phyloP scores from a whole-genome alignment of 176 grass and related monocot genomes.

The Avena insularis region DNA sequence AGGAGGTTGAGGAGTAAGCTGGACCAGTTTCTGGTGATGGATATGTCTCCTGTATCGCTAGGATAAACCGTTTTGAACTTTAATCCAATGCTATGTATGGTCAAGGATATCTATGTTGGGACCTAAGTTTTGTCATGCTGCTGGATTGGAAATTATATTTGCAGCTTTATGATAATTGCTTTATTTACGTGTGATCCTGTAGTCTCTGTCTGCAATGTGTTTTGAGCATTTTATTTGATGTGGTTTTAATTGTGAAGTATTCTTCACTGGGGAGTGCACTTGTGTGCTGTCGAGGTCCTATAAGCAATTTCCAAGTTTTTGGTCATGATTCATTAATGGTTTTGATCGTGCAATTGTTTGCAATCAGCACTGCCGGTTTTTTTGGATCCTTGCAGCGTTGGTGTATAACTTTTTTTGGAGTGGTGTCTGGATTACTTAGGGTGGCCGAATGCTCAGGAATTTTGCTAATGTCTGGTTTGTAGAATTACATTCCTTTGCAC shows the following conservation, averaged over 20 bases:
- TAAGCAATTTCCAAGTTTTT: too few species aligned
- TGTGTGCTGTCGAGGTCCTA: too few species aligned
- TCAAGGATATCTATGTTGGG: slow-evolving; percentile 5
- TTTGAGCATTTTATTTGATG: background rate
- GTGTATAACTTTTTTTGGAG: too few species aligned
- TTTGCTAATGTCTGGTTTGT: too few species aligned
- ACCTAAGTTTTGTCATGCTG: slow-evolving; percentile 29
- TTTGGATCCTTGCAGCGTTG: too few species aligned
- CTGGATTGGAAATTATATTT: slow-evolving; percentile 37
- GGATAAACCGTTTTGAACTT: slow-evolving; percentile 43
- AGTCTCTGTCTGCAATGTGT: background rate
- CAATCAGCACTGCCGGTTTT: too few species aligned
- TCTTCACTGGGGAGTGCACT: too few species aligned
- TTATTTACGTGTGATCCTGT: background rate
- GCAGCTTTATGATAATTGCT: slow-evolving; percentile 15
- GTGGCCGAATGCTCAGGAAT: too few species aligned
- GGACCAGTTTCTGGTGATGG: background rate
- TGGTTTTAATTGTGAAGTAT: background rate
- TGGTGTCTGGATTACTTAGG: too few species aligned
- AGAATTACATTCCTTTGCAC: too few species aligned
- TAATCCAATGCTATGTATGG: slow-evolving; percentile 27
- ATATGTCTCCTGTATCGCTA: slow-evolving; percentile 40
- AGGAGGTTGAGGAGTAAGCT: slow-evolving; percentile 52
- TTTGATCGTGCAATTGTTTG: too few species aligned
- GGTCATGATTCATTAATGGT: too few species aligned